A percentile compares a stretch with the other conserved stretches of the same genome.
These are phyloP conservation scores for Lepiota brunneoincarnata DNA, from an alignment of 768 basidiomycete genomes.

Conservation along the genomic window DNA sequence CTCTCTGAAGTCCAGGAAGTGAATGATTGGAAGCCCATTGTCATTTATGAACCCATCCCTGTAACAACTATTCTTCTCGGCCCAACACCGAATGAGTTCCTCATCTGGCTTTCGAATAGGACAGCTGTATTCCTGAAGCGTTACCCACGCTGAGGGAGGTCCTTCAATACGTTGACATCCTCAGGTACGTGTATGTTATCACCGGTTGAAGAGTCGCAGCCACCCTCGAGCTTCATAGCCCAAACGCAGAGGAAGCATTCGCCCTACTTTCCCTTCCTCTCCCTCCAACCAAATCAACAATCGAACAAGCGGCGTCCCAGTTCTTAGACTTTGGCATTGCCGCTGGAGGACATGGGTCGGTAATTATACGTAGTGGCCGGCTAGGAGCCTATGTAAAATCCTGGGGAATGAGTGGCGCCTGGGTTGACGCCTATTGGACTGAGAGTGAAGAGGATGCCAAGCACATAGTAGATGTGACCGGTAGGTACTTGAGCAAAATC, in stretches of 20 bases:
- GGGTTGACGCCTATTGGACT: conserved; percentile 77
- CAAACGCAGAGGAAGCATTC: conserved; percentile 85
- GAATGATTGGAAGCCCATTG: conserved; percentile 58
- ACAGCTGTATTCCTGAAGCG: conserved; percentile 78
- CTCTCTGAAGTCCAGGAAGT: conserved; percentile 57
- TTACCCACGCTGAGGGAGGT: conserved; percentile 62
- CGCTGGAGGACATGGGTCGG: conserved; percentile 43
- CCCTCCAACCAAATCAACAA: conserved; percentile 44
- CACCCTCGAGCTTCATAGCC: conserved; percentile 39
- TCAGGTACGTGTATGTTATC: conserved; percentile 50
- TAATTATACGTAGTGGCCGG: conserved; percentile 74
- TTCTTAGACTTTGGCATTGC: conserved; percentile 66
- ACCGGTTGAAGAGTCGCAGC: not conserved
- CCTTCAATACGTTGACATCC: conserved; percentile 56
- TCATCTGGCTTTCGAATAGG: conserved; percentile 33
- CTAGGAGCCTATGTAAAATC: conserved; percentile 69
- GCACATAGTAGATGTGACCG: conserved; percentile 80
- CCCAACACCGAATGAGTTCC: not conserved
- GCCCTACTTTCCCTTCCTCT: conserved; percentile 54
- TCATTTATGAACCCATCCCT: conserved; percentile 86
- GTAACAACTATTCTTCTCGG: conserved; percentile 35
- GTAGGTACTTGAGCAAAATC: conserved; percentile 29
- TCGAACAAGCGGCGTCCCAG: conserved; percentile 65
- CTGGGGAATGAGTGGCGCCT: conserved; percentile 34
- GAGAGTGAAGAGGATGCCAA: conserved; percentile 31